Evolutionary conservation across 106 monocot species (phyloP).

Genomic region (Cymbidium sinense): DNA sequence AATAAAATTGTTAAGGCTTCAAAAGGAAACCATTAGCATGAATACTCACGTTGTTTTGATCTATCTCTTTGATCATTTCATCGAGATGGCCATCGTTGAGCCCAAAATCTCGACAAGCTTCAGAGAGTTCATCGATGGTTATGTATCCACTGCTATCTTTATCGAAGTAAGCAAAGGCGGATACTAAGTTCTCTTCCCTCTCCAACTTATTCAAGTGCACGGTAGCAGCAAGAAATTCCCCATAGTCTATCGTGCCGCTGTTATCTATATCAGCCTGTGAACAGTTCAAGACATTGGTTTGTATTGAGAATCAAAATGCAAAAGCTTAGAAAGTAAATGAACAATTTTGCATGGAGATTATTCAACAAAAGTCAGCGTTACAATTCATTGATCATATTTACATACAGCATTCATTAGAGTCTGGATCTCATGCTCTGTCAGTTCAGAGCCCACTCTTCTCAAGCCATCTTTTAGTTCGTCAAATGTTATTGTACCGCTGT

Average conservation of each 20-base stretch:
- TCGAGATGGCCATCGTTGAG: constrained; percentile 70
- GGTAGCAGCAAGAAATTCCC: constrained; percentile 88
- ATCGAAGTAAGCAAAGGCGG: constrained; percentile 84
- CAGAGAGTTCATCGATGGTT: constrained; percentile 79
- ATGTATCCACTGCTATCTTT: constrained; percentile 91
- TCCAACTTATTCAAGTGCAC: constrained; percentile 89
- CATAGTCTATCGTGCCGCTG: constrained; percentile 85
- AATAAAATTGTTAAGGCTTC: background rate
- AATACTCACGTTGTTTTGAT: constrained; percentile 65
- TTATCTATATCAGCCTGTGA: constrained; percentile 89
- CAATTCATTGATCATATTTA: constrained; percentile 5
- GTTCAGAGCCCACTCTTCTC: constrained; percentile 56
- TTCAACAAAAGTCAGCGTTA: background rate
- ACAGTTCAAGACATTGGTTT: background rate
- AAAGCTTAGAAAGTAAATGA: background rate
- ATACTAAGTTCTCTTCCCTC: constrained; percentile 68
- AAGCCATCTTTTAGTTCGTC: constrained; percentile 75
- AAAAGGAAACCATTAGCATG: background rate
- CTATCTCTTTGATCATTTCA: constrained; percentile 86
- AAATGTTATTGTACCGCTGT: constrained; percentile 74
- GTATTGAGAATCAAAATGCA: background rate
- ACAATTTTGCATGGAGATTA: background rate
- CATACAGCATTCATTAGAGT: constrained; percentile 67
- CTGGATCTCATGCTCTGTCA: constrained; percentile 57
- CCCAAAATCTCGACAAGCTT: constrained; percentile 67